Evolutionary conservation across 805 yeast genomes (phyloP).

Genomic region (Pichia ethanolica): DNA sequence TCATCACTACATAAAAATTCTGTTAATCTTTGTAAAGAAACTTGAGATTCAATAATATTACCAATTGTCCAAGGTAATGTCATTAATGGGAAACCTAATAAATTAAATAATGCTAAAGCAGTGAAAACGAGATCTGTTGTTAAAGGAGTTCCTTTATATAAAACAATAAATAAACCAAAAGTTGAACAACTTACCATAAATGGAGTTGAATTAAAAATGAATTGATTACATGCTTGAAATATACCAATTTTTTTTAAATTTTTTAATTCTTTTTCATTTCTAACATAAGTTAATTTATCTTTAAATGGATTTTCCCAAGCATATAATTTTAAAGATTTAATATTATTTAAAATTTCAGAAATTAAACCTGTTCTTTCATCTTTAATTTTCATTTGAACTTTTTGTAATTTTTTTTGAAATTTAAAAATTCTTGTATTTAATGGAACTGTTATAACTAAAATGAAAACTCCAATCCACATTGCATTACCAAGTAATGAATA

Average conservation of each 20-base stretch:
- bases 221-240: conserved; percentile 60
- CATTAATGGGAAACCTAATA: conserved; percentile 85
- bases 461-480: conserved; percentile 94
- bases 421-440: conserved; percentile 64
- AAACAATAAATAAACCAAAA: conserved; percentile 65
- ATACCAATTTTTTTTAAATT: conserved; percentile 70
- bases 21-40: conserved; percentile 67
- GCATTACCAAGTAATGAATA: conserved; percentile 70
- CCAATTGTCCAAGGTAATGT: conserved; percentile 89
- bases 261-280: conserved; percentile 79
- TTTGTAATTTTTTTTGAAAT: conserved; percentile 65
- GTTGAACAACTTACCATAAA: conserved; percentile 84
- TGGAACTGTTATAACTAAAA: conserved; percentile 74
- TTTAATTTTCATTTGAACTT: conserved; percentile 79
- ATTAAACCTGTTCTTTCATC: conserved; percentile 89
- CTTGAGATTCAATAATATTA: conserved; percentile 80
- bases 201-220: conserved; percentile 83
- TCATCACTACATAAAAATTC: conserved; percentile 70
- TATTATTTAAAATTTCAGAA: conserved; percentile 82
- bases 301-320: conserved; percentile 93
- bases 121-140: conserved; percentile 90
- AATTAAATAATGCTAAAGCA: conserved; percentile 79
- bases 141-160: conserved; percentile 50
- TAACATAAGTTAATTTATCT: conserved; percentile 63
- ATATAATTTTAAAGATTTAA: conserved; percentile 86